phyloP scores from a whole-genome alignment of 331 rosid genomes.

The Ulmus americana region DNA sequence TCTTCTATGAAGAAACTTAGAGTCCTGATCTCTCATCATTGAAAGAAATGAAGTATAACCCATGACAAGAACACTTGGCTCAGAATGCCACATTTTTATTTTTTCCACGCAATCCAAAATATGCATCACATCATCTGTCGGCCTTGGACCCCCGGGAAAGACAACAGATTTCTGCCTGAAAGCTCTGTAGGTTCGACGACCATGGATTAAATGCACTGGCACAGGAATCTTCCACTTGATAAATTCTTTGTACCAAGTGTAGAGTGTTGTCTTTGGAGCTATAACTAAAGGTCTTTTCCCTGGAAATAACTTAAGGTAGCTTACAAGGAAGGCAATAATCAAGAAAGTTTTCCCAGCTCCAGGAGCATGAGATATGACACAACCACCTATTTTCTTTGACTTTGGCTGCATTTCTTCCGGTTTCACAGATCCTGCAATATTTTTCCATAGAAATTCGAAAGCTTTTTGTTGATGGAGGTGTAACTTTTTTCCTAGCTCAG shows the following conservation, averaged over 20 bases:
- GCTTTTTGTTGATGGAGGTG: slow-evolving; percentile 84
- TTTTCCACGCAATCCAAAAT: slow-evolving; percentile 68
- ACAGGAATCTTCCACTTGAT: slow-evolving; percentile 72
- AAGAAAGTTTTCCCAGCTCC: slow-evolving; percentile 89
- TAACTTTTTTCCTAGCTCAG: slow-evolving; percentile 59
- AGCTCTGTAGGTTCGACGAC: slow-evolving; percentile 50
- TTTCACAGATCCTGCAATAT: slow-evolving; percentile 67
- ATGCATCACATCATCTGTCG: slow-evolving; percentile 64
- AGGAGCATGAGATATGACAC: slow-evolving; percentile 92
- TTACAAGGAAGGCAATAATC: slow-evolving; percentile 67
- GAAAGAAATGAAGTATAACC: slow-evolving; percentile 80
- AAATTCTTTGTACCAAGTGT: slow-evolving; percentile 84
- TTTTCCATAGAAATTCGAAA: slow-evolving; percentile 82
- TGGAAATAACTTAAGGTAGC: slow-evolving; percentile 74
- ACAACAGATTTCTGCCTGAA: slow-evolving; percentile 35
- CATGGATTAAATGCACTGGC: slow-evolving; percentile 75
- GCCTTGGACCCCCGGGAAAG: slow-evolving; percentile 52
- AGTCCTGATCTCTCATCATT: slow-evolving; percentile 67
- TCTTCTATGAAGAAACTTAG: slow-evolving; percentile 65
- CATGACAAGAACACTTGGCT: slow-evolving; percentile 90
- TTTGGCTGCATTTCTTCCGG: slow-evolving; percentile 43
- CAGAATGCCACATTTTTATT: slow-evolving; percentile 78
- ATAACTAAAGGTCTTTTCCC: slow-evolving; percentile 69
- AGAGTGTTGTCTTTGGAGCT: slow-evolving; percentile 83
- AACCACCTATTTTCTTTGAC: slow-evolving; percentile 66